These are phyloP conservation scores for Cyberlindnera meyerae DNA, from an alignment of 805 yeast species.

Conservation along the genomic window DNA sequence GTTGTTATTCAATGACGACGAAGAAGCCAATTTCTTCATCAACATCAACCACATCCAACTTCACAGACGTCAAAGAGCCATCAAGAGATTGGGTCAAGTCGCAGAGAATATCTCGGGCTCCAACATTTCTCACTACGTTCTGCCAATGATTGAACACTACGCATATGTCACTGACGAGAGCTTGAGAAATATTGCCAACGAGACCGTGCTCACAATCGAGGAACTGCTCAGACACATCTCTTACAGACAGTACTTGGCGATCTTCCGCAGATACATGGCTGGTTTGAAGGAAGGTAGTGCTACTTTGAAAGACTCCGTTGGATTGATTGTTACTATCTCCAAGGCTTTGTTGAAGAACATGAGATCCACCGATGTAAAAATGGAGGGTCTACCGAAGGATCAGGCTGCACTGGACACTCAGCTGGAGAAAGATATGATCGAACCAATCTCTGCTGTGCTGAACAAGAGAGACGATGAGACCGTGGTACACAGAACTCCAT, in stretches of 20 bases:
- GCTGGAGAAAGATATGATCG: slow-evolving; percentile 53
- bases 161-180: slow-evolving; percentile 58
- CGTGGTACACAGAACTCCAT: slow-evolving; percentile 64
- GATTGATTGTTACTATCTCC: slow-evolving; percentile 53
- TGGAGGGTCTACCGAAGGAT: slow-evolving; percentile 33
- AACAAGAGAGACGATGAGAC: slow-evolving; percentile 73
- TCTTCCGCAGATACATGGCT: slow-evolving; percentile 62
- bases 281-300: slow-evolving; percentile 43
- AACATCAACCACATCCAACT: slow-evolving; percentile 81
- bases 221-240: slow-evolving; percentile 50
- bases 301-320: slow-evolving; percentile 51
- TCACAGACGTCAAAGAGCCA: slow-evolving; percentile 81
- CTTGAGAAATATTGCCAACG: slow-evolving; percentile 57
- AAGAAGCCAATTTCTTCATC: slow-evolving; percentile 74
- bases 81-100: slow-evolving; percentile 53
- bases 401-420: slow-evolving; percentile 38
- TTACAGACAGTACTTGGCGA: slow-evolving; percentile 78
- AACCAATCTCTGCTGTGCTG: slow-evolving; percentile 56
- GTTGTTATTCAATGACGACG: slow-evolving; percentile 61
- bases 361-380: slow-evolving; percentile 12
- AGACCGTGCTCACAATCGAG: slow-evolving; percentile 60
- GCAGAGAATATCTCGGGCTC: slow-evolving; percentile 43
- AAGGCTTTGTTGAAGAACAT: slow-evolving; percentile 41
- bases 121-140: slow-evolving; percentile 69
- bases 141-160: slow-evolving; percentile 83